Percentiles rank a stretch among this genome's conserved stretches.
These are phyloP conservation scores for Phytophthora syringae DNA, from an alignment of 352 stramenopile genomes.

Conservation along the genomic window DNA sequence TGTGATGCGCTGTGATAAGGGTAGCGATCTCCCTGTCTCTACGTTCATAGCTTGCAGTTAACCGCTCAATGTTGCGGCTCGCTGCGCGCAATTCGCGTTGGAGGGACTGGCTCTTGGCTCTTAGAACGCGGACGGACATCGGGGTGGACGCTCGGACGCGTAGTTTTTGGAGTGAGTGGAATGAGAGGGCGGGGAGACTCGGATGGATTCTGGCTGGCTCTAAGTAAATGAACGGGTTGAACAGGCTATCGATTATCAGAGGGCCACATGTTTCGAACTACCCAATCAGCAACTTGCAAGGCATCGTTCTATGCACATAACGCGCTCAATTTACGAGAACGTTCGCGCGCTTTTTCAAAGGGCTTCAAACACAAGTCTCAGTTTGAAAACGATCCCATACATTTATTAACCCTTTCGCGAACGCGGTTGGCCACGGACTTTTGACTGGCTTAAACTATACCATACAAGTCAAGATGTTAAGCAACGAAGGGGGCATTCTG, in stretches of 20 bases:
- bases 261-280: slow-evolving; percentile 2
- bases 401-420: no score
- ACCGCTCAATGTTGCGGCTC: slow-evolving; percentile 3
- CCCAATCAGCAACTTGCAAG: slow-evolving; percentile 10
- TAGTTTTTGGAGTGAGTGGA: background rate
- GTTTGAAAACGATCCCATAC: background rate
- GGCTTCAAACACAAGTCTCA: background rate
- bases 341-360: slow-evolving; percentile 7
- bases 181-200: background rate
- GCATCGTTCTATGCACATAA: background rate
- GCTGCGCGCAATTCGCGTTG: background rate
- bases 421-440: no score
- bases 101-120: slow-evolving; percentile 4
- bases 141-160: background rate
- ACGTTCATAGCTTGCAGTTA: slow-evolving; percentile 8
- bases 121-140: slow-evolving; percentile 9
- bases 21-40: slow-evolving; percentile 4
- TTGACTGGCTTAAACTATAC: no score
- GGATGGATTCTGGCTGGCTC: background rate
- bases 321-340: slow-evolving; percentile 2
- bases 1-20: slow-evolving; percentile 9
- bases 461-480: no score
- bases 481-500: no score
- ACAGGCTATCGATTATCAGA: slow-evolving; percentile 3
- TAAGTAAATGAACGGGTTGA: background rate